Percentiles rank a stretch among this genome's conserved stretches.
Conservation (phyloP, 164 flowering plant species). For the Berberis thunbergii region DNA sequence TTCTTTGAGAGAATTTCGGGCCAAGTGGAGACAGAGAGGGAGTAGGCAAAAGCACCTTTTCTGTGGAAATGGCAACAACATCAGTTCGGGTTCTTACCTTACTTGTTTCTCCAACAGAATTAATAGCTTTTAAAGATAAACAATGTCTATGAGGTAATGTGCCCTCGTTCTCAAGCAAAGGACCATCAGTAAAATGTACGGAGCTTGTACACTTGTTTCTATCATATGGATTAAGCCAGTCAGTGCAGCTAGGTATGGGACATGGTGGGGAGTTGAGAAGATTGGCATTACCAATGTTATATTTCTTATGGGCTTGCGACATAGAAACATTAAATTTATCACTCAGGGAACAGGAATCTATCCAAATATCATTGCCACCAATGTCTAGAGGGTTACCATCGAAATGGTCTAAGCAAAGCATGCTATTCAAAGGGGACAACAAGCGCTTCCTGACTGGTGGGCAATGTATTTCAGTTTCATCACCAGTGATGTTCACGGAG, state of each 20-base stretch:
- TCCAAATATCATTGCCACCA: slow-evolving; percentile 13
- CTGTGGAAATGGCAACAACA: slow-evolving; percentile 22
- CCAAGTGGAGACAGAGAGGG: slow-evolving; percentile 80
- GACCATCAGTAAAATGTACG: slow-evolving; percentile 55
- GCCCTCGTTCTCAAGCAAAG: slow-evolving; percentile 40
- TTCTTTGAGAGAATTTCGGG: slow-evolving; percentile 46
- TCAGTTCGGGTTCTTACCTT: slow-evolving; percentile 18
- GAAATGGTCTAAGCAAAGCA: slow-evolving; percentile 30
- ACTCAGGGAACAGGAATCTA: slow-evolving; percentile 6
- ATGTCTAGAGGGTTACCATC: slow-evolving; percentile 45
- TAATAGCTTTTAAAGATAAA: slow-evolving; percentile 20
- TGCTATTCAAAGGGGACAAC: slow-evolving; percentile 56
- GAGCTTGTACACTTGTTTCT: slow-evolving; percentile 18
- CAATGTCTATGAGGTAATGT: slow-evolving; percentile 10
- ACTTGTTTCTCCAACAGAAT: slow-evolving; percentile 14
- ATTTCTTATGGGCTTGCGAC: slow-evolving; percentile 50
- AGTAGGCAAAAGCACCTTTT: slow-evolving; percentile 32
- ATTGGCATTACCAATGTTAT: slow-evolving; percentile 32
- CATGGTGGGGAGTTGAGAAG: slow-evolving; percentile 15
- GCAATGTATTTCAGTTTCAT: slow-evolving; percentile 31
- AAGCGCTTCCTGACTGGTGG: slow-evolving; percentile 56
- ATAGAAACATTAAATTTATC: slow-evolving; percentile 6
- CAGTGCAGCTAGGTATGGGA: slow-evolving; percentile 27
- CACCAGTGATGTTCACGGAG: neutral
- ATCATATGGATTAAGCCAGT: slow-evolving; percentile 16